A percentile compares a stretch with the other conserved stretches of the same genome.
Evolutionary conservation across 345 rosid genomes (phyloP).

Genomic region (Arabidopsis thaliana): TAIR10.1 NC_003070.9:5449001-5449500

Average conservation of each 20-base stretch:
- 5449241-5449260: constrained; percentile 30
- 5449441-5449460: constrained; percentile 18
- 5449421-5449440: constrained; percentile 5
- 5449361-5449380: no score
- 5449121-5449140: not conserved
- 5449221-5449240: not conserved
- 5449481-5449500: constrained; percentile 32
- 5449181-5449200: constrained; percentile 4
- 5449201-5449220: constrained; percentile 20
- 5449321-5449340: constrained; percentile 16
- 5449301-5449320: not conserved
- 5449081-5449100: constrained; percentile 10
- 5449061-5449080: not conserved
- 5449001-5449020: constrained; percentile 2
- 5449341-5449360: constrained; percentile 10
- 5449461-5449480: not conserved
- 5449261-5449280: not conserved
- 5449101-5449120: constrained; percentile 17
- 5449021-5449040: no score
- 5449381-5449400: not conserved
- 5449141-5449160: not conserved
- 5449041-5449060: not conserved
- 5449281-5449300: constrained; percentile 9
- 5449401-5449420: not conserved
- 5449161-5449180: not conserved